Evolutionary conservation across 768 basidiomycete species (phyloP).

Genomic region (Boletus rubropictus): DNA sequence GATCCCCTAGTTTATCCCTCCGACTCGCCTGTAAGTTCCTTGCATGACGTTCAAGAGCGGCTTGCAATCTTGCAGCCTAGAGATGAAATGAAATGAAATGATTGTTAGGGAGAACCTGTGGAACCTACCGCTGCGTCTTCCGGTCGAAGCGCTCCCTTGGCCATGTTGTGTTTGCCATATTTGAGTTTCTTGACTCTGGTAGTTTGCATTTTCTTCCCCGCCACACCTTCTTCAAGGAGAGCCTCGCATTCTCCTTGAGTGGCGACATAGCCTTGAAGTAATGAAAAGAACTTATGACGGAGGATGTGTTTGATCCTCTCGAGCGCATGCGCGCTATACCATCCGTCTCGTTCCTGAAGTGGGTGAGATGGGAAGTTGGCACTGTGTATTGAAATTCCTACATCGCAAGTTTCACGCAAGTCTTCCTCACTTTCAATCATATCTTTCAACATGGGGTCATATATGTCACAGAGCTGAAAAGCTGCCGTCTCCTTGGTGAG

Average conservation of each 20-base stretch:
- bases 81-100: not conserved
- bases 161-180: slow-evolving; percentile 81
- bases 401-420: slow-evolving; percentile 67
- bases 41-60: slow-evolving; percentile 48
- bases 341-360: slow-evolving; percentile 75
- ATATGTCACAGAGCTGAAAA: slow-evolving; percentile 91
- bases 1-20: slow-evolving; percentile 20
- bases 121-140: slow-evolving; percentile 75
- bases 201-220: slow-evolving; percentile 30
- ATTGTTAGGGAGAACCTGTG: not conserved
- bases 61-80: slow-evolving; percentile 66
- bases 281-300: slow-evolving; percentile 78
- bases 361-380: not conserved
- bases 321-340: slow-evolving; percentile 73
- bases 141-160: slow-evolving; percentile 74
- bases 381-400: slow-evolving; percentile 36
- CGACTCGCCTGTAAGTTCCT: slow-evolving; percentile 27
- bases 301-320: slow-evolving; percentile 82
- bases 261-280: slow-evolving; percentile 65
- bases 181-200: slow-evolving; percentile 48
- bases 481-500: slow-evolving; percentile 83
- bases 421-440: slow-evolving; percentile 75
- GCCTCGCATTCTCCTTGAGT: slow-evolving; percentile 70
- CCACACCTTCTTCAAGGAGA: slow-evolving; percentile 41
- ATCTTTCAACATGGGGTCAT: slow-evolving; percentile 73